These are phyloP conservation scores for Ganoderma boninense DNA, from an alignment of 1,284 basidiomycete genomes.

Conservation along the genomic window DNA sequence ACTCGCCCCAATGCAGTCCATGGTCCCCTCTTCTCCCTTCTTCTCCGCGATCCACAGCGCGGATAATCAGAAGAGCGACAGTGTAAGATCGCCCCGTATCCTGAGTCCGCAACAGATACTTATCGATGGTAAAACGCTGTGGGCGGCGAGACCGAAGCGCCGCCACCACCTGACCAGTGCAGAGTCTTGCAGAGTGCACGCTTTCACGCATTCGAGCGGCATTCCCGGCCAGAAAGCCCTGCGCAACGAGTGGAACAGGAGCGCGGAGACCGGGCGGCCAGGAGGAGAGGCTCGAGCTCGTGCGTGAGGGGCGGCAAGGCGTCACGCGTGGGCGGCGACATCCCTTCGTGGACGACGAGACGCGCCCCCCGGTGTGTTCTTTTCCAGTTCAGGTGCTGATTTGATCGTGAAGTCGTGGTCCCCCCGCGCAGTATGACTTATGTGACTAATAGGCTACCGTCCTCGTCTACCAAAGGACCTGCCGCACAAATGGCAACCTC, in stretches of 20 bases:
- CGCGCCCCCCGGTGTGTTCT: background rate
- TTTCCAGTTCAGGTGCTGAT: background rate
- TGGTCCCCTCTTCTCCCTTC: constrained; percentile 3
- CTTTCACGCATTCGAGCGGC: constrained; percentile 34
- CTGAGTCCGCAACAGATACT: background rate
- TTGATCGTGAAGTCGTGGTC: background rate
- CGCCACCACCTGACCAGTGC: constrained; percentile 26
- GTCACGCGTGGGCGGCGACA: background rate
- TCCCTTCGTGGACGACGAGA: background rate
- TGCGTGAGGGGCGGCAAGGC: background rate
- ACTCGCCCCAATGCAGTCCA: background rate
- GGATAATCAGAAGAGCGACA: constrained; percentile 16
- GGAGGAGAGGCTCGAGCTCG: background rate
- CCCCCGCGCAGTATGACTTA: constrained; percentile 9
- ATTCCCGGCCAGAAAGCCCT: constrained; percentile 35
- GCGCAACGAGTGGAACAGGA: constrained; percentile 18
- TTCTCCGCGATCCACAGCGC: constrained; percentile 25
- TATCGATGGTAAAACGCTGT: constrained; percentile 6
- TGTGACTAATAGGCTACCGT: background rate
- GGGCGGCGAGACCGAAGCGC: constrained; percentile 9
- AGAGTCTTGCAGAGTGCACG: constrained; percentile 34
- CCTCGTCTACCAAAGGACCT: no score
- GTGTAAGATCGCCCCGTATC: background rate
- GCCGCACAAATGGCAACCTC: background rate
- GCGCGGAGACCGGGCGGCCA: background rate